Base-by-base conservation (phyloP, 1,139 yeast genomes). In the Pichia sp. region DNA sequence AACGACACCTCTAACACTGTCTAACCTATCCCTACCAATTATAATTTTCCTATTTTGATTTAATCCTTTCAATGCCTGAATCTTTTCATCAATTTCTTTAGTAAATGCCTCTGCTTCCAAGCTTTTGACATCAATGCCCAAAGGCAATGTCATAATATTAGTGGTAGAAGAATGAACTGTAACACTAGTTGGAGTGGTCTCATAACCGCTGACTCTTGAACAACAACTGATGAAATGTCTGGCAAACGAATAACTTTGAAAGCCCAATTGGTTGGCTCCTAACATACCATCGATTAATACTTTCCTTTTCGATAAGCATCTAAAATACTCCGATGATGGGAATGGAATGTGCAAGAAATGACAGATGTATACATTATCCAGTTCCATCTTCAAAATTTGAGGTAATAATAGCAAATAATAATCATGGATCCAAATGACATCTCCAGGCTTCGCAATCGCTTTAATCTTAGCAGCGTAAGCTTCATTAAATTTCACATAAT, bases 241-340 rank as follows among this genome's bases (percentile, higher is more conserved):
- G 43, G 87, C 81, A 68, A 88, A 92, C 5, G 92, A 80, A 46
- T 77, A 81, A 49, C 87, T 79, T 64, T 92, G 98, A 65, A 92
- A 87, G 6, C 85, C 88, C 43, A 92, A 75, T 55, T 81, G 75
- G 60, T 87, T 87, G 4, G 96, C 81, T 27, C 97, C 97, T 47
- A 94, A 72, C 75, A 92, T 75, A 28, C 98, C 97, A 58, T 87
- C 95, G 49, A 92, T 69, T 42, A 92, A 69, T 57, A 85, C 83
- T 45, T 80, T 73, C 54, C 98, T 75, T 63, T 85, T 85, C 37
- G 96, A 82, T 39, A 92, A 66, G 53, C 95, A 85, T 49, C 97
- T 73, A 66, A 92, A 87, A 61, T 88, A 87, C 64, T 92, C 98
- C n/a, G 90, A 82, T 37, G 95, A 85, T 9, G 98, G 97, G 74